phyloP scores from a whole-genome alignment of 805 yeast species.

The Blastobotrys chiropterorum region DNA sequence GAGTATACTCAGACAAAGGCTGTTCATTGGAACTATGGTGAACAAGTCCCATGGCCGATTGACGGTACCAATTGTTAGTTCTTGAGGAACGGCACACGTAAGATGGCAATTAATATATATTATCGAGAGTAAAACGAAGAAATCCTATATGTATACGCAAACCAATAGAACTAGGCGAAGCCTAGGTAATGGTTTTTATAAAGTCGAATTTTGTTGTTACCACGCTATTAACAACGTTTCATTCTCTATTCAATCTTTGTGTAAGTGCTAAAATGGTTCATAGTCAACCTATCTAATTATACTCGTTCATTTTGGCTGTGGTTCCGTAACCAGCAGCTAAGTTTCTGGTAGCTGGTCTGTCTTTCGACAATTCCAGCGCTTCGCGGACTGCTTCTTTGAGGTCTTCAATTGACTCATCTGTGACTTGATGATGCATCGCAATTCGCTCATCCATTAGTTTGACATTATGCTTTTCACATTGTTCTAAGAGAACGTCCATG shows the following conservation, averaged over 20 bases:
- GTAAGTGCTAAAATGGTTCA: no score
- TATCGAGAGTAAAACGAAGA: no score
- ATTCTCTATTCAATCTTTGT: no score
- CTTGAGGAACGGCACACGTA: no score
- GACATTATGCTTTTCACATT: constrained; percentile 54
- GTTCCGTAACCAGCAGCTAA: neutral
- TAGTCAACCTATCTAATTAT: no score
- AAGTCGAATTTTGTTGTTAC: no score
- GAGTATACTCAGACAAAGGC: constrained; percentile 71
- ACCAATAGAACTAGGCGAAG: no score
- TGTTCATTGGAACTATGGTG: constrained; percentile 58
- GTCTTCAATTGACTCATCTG: constrained; percentile 45
- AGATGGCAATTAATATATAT: no score
- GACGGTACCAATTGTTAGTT: neutral
- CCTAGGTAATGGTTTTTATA: no score
- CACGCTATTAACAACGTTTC: no score
- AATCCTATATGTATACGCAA: no score
- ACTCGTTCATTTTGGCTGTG: constrained; percentile 3
- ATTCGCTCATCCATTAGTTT: constrained; percentile 64
- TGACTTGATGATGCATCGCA: constrained; percentile 68
- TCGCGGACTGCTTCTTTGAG: constrained; percentile 1
- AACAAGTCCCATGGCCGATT: constrained; percentile 5
- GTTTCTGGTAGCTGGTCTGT: neutral
- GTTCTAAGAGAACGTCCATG: constrained; percentile 45
- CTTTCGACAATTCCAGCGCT: constrained; percentile 5